Conservation (phyloP, 768 basidiomycete species). For the Podaxis carcinomalis region DNA sequence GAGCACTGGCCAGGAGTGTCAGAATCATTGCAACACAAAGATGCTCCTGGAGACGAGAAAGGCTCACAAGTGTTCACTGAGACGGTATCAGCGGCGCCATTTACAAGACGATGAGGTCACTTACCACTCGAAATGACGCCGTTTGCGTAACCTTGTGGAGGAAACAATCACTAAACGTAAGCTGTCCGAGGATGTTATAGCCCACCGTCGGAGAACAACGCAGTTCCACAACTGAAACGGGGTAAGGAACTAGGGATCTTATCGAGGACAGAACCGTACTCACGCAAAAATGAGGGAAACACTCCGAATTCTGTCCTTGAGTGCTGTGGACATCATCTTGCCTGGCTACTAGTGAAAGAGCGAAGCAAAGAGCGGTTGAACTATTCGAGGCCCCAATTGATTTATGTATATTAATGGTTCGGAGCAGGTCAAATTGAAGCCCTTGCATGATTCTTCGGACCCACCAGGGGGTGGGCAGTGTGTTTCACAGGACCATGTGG, state of each 20-base stretch:
- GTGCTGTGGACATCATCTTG: slow-evolving; percentile 13
- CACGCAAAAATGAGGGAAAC: slow-evolving; percentile 87
- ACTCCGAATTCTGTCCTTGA: slow-evolving; percentile 38
- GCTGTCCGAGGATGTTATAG: not conserved
- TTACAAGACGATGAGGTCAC: slow-evolving; percentile 22
- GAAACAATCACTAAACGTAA: slow-evolving; percentile 3
- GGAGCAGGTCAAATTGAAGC: not conserved
- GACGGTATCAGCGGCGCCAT: not conserved
- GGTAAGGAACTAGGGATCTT: not conserved
- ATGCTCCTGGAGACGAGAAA: not conserved
- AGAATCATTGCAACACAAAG: not conserved
- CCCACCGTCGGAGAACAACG: slow-evolving; percentile 81
- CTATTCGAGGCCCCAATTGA: not conserved
- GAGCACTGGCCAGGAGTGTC: slow-evolving; percentile 44
- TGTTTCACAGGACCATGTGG: not conserved
- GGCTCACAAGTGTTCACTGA: slow-evolving; percentile 66
- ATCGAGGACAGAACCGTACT: slow-evolving; percentile 21
- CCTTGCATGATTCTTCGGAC: not conserved
- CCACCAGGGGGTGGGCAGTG: not conserved
- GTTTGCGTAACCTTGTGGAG: slow-evolving; percentile 67
- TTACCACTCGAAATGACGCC: slow-evolving; percentile 72
- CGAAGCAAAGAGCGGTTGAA: not conserved
- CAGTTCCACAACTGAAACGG: slow-evolving; percentile 69
- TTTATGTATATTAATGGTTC: not conserved
- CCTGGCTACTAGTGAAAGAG: not conserved